Evolutionary conservation across 768 basidiomycete species (phyloP).

Genomic region (Leccinum ochraceum): DNA sequence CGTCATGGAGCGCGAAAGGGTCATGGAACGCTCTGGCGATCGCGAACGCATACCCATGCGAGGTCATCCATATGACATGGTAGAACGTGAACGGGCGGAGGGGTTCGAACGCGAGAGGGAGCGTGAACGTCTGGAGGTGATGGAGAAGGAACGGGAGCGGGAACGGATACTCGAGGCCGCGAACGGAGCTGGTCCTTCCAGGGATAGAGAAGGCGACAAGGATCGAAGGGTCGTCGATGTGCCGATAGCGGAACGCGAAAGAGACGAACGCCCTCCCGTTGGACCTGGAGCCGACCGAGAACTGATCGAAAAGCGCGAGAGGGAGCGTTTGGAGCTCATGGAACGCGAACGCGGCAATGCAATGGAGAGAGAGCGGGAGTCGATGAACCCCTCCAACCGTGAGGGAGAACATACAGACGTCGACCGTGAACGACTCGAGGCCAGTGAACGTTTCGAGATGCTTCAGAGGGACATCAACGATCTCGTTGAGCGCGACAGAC

Average conservation of each 20-base stretch:
- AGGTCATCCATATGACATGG: conserved; percentile 19
- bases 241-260: conserved; percentile 20
- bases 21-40: conserved; percentile 26
- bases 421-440: conserved; percentile 29
- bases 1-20: conserved; percentile 25
- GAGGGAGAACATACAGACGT: conserved; percentile 25
- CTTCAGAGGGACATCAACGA: conserved; percentile 36
- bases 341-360: conserved; percentile 23
- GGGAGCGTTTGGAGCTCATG: conserved; percentile 27
- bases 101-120: conserved; percentile 38
- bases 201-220: conserved; percentile 29
- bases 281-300: conserved; percentile 27
- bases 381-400: conserved; percentile 13
- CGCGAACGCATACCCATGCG: conserved; percentile 28
- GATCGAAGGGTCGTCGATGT: conserved; percentile 21
- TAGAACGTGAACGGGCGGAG: conserved; percentile 30
- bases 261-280: conserved; percentile 21
- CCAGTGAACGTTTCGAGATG: conserved; percentile 31
- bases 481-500: conserved; percentile 32
- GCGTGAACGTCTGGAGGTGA: conserved; percentile 29
- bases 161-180: conserved; percentile 18
- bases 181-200: conserved; percentile 9
- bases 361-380: conserved; percentile 22
- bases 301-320: conserved; percentile 25
- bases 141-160: conserved; percentile 30